Evolutionary conservation across 129 eudicot species (phyloP), one percentile per base, ranked within the genome.

Genomic region (Centrapalus pauciflorus): DNA sequence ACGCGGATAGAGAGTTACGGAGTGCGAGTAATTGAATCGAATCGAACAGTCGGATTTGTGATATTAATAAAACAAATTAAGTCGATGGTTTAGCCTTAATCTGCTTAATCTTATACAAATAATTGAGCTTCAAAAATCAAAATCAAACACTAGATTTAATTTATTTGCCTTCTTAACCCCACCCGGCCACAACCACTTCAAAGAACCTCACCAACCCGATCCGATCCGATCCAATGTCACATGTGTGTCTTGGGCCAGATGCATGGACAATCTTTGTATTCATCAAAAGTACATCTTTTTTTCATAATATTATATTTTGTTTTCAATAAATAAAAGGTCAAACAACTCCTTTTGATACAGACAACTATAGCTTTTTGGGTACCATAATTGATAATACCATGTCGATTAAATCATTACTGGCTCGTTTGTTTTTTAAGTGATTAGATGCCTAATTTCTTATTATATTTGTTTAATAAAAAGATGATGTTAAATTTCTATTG

Each of bases 1-100:
- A 76, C 19, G 95, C 84, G 2, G 81, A 80, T 16, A 84, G 84
- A 71, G 97, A 87, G 82, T 67, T 84, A 30, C 82, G 40, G 27
- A 62, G 67, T 66, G 87, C 73, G 34, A 77, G 81, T 25, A 28
- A 57, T 14, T 70, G 24, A 70, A 55, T 19, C 37, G 7, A 1
- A 5, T 35, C 41, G 41, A 5, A 35, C 2, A 35, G 10, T 4
- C 10, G 1, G 8, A n/a, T 16, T 45, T 14, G 23, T 45, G n/a
- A 13, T 19, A 6, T 45, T 45, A 45, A 45, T 45, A 45, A 45
- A 45, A 45, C 52, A 45, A 45, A 14, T 35, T 35, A 2, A 35
- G 43, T 70, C 66, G 3, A 69, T 27, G 50, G 65, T 41, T 56
- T 59, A 71, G 48, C 52, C 38, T 38, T 12, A 64, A 54, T 63